A percentile compares a stretch with the other conserved stretches of the same genome.
phyloP scores from a whole-genome alignment of 2,329 filamentous ascomycete genomes.

The Sarocladium kiliense region DNA sequence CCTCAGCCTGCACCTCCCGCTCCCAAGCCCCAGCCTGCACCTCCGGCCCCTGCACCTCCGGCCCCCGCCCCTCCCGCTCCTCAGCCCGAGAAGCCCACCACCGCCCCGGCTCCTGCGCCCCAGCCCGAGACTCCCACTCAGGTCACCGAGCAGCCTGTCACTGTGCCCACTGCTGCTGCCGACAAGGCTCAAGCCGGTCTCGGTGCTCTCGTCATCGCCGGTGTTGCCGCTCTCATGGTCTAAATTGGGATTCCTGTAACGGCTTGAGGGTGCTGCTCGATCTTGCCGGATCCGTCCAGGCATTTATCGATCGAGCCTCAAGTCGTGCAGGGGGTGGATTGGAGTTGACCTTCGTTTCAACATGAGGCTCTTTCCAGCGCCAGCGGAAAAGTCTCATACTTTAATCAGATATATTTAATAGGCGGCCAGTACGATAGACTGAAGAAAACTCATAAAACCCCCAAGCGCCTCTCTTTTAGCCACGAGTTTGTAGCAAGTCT shows the following conservation, averaged over 20 bases:
- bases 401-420: background rate
- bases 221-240: constrained; percentile 31
- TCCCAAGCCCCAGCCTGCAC: constrained; percentile 1
- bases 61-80: constrained; percentile 6
- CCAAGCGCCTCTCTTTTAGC: no score
- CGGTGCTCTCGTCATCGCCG: constrained; percentile 33
- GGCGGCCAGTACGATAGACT: background rate
- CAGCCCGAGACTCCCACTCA: background rate
- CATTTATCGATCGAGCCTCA: background rate
- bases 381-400: background rate
- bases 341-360: background rate
- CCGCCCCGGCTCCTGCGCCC: background rate
- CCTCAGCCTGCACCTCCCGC: constrained; percentile 10
- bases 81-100: background rate
- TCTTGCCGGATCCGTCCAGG: background rate
- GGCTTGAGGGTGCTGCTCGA: background rate
- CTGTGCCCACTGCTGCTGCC: constrained; percentile 28
- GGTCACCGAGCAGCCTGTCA: constrained; percentile 9
- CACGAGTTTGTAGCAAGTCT: no score
- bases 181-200: constrained; percentile 28
- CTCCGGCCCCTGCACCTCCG: constrained; percentile 4
- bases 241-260: constrained; percentile 16
- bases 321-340: background rate
- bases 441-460: background rate
- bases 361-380: background rate